Base-by-base conservation (phyloP, 2,329 filamentous ascomycete species). In the Aureobasidium sp. region DNA sequence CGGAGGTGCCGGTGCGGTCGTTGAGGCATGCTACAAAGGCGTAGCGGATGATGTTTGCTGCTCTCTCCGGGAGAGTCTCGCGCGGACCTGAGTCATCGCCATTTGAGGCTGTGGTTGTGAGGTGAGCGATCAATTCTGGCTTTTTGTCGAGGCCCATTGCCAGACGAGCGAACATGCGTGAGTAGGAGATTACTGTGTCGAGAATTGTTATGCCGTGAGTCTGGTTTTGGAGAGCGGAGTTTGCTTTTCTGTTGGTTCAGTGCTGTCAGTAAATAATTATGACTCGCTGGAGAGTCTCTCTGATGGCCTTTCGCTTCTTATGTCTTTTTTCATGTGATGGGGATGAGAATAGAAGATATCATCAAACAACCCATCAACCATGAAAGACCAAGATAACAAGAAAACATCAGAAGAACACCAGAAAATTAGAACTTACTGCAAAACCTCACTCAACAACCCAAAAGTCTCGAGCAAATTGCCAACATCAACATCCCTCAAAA, bases 11-110 rank as follows among this genome's bases (percentile, higher is more conserved):
- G 1, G 84, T 87, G 53, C 90, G 84, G 71, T 96, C 92, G 4
- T 89, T 92, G 37, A 96, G 77, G 66, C 93, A 97, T 43, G 90
- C 91, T 12, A 90, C 94, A 71, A 97, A 96, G 26, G 92, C 91
- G 71, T 92, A 89, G 65, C 95, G 88, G 63, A 97, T 89, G 56
- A 90, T 88, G 70, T 97, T 93, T 20, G 91, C 92, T 1, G 92
- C 92, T 29, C 87, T 85, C 73, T 96, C 93, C 12, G 93, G 90
- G 44, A 97, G 82, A 1, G 91, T 92, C 67, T 89, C 84, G 67
- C 86, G 84, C 59, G 88, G 85, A 29, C 87, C 86, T 27, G 86
- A 87, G 60, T 84, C 81, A 39, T 82, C 82, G 9, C 80, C 80
- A 10, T 37, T 34, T 7, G 59, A 32, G 13, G 43, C 27, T 2